Percentiles rank a stretch among this genome's conserved stretches.
Evolutionary conservation across 2,329 filamentous ascomycete species (phyloP).

Genomic region (Fusarium newnesense): DNA sequence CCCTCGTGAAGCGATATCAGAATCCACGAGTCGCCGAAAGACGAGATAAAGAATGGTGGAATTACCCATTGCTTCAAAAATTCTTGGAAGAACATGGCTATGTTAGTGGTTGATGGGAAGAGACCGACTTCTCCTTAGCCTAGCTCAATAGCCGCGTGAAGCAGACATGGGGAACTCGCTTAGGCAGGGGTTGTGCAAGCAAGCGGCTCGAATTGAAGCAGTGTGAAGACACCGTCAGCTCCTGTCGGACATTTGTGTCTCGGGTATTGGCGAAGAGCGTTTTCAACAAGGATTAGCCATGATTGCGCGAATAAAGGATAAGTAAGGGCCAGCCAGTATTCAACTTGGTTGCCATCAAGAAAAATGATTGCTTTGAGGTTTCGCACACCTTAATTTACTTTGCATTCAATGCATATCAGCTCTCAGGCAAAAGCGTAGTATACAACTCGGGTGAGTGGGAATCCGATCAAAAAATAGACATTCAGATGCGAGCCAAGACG

Average conservation of each 20-base stretch:
- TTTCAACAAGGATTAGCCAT: constrained; percentile 17
- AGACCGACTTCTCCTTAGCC: constrained; percentile 20
- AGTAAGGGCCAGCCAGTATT: background rate
- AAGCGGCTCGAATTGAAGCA: constrained; percentile 23
- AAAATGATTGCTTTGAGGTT: background rate
- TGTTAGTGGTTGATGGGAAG: background rate
- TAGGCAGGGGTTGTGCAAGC: constrained; percentile 25
- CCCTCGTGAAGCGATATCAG: constrained; percentile 20
- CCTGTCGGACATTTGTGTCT: constrained; percentile 34
- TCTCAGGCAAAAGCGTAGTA: background rate
- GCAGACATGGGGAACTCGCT: constrained; percentile 13
- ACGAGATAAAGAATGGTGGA: background rate
- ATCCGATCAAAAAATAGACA: background rate
- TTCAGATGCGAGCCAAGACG: background rate
- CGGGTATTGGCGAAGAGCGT: constrained; percentile 28
- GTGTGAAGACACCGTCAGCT: constrained; percentile 15
- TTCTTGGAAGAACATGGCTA: background rate
- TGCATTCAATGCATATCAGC: background rate
- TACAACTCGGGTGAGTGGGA: background rate
- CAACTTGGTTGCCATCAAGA: background rate
- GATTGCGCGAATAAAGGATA: constrained; percentile 24
- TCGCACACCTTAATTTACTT: background rate
- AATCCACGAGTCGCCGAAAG: background rate
- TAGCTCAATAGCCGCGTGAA: constrained; percentile 21
- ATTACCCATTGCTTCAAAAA: background rate